Evolutionary conservation across 1,284 basidiomycete species (phyloP), one percentile per base, ranked within the genome.

Genomic region (Sanguinoderma infundibulare): DNA sequence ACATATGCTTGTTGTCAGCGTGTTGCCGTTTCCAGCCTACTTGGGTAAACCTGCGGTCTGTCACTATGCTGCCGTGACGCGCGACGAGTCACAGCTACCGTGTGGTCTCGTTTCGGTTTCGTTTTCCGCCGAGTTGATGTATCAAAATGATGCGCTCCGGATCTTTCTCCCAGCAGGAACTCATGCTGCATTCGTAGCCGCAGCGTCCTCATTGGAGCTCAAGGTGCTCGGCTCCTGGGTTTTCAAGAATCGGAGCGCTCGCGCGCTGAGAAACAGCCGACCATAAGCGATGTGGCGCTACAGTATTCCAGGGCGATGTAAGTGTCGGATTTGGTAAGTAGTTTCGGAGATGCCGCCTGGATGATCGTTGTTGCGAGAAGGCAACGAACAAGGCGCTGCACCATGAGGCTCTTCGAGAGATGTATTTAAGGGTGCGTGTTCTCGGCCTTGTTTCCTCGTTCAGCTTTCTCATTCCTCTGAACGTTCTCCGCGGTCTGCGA

Each of bases 401-500:
- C 49, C 49, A 34, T 32, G 32, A 51, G 34, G 34, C 32, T 35
- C 6, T 32, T 20, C 9, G n/a, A 7, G n/a, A 30, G 20, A 22
- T 22, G 32, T 35, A 51, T 51, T 14, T 51, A 51, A 51, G 39
- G 39, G 17, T 40, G 8, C 9, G 26, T 26, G 40, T 30, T 8
- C 32, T 32, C 10, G 30, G 2, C 5, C 6, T 15, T n/a, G 15
- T 30, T 61, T 15, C 52, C 44, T 55, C 52, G 17, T 56, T 62
- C 61, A 56, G 53, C 61, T 55, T 22, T 30, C 36, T 30, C 50
- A 40, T 53, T 47, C 54, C 53, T 47, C 53, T 60, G 39, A 20
- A 57, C 52, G 20, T 34, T 52, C 36, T 44, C 42, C 42, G 59
- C 69, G 69, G 65, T 72, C 68, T 57, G 67, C 56, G 60, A 70